Evolutionary conservation across 192 early-diverging fungal species (phyloP).

Genomic region (Umbelopsis vinacea): DNA sequence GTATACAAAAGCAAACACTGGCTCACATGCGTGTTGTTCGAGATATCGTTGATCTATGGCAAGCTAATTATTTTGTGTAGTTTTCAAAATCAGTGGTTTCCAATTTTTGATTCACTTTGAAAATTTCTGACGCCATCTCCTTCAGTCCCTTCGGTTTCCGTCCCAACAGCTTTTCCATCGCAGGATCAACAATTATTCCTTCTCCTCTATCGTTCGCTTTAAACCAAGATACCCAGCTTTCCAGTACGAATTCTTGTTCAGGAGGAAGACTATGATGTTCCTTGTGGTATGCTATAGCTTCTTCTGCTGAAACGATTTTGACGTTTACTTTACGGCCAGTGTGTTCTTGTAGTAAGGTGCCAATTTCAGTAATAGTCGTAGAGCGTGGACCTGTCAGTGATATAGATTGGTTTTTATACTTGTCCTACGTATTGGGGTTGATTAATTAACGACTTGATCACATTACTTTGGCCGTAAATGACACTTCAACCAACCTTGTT

Average conservation of each 20-base stretch:
- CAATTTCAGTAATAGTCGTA: constrained; percentile 10
- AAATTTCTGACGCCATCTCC: neutral
- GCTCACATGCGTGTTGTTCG: neutral
- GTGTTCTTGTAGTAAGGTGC: neutral
- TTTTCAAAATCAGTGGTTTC: constrained; percentile 11
- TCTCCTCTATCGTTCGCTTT: neutral
- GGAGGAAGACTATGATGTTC: neutral
- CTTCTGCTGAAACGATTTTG: neutral
- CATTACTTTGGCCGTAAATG: neutral
- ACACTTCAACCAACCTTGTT: neutral
- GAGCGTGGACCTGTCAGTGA: neutral
- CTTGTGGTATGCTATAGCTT: constrained; percentile 11
- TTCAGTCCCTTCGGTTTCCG: neutral
- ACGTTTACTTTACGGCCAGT: constrained; percentile 11
- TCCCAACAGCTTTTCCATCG: neutral
- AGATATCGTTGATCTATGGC: neutral
- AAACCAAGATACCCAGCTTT: constrained; percentile 2
- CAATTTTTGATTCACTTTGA: neutral
- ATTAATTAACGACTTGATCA: no score
- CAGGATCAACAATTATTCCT: neutral
- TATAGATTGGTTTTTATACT: constrained; percentile 15
- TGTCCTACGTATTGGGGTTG: neutral
- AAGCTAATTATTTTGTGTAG: neutral
- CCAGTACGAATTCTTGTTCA: neutral
- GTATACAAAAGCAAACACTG: neutral